Base-by-base conservation (phyloP, 1,284 basidiomycete species). In the Cryptococcus sp. region DNA sequence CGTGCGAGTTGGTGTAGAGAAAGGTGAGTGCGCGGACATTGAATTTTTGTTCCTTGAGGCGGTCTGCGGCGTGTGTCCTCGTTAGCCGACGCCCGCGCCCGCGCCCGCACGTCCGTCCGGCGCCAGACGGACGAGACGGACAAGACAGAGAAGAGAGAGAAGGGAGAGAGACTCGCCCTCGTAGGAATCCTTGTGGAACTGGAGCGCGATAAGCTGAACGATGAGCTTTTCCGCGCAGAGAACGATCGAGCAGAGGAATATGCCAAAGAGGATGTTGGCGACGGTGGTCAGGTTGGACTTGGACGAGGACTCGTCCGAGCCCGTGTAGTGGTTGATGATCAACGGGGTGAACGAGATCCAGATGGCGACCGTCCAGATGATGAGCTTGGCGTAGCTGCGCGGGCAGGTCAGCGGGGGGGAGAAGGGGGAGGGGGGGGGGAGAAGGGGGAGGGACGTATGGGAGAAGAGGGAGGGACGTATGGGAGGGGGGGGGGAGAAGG, bases 171-270 rank as follows among this genome's bases (percentile, higher is more conserved):
- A 20, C 80, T 33, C 47, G 85, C 85, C 85, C 54, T 88, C 87
- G 72, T 92, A 95, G 9, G 88, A 90, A 62, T 87, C 83, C 68
- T 89, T 87, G 77, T 95, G 91, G 81, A 94, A 95, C 59, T 72
- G 68, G 43, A 76, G 62, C 58, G 88, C 88, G 64, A 94, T 91
- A 79, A 86, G 85, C 72, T 96, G 93, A 55, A 96, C 88, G 15
- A 87, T 75, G 60, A 93, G 83, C 74, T 97, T 97, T 74, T 95
- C 91, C 50, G 82, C 85, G 9, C 89, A 80, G 8, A 93, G 81
- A 23, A 93, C 81, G 37, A 83, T 81, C 0, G 86, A 78, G 69
- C 86, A 89, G 50, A 95, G 72, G 71, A 86, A 83, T 49, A 90
- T 70, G 2, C 85, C 89, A 67, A 94, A 92, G 9, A 91, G 79